These are phyloP conservation scores for Trichosporon asahii DNA, from an alignment of 1,284 basidiomycete genomes.

Conservation along the genomic window DNA sequence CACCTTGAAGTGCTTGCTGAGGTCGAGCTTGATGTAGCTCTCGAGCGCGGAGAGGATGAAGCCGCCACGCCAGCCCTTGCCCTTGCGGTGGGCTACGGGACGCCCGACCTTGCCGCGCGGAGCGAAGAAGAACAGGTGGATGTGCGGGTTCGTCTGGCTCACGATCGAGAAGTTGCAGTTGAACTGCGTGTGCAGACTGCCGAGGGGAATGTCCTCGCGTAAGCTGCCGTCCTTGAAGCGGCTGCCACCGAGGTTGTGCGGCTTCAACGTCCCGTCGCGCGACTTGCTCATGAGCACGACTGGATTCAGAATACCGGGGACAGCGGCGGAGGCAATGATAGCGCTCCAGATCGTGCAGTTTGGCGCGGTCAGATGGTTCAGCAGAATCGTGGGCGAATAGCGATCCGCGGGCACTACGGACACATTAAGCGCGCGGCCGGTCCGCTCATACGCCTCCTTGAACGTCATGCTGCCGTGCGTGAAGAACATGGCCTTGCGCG, in stretches of 20 bases:
- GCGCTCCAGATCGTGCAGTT: slow-evolving; percentile 66
- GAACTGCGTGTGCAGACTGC: slow-evolving; percentile 87
- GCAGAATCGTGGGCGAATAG: slow-evolving; percentile 93
- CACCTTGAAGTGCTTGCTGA: slow-evolving; percentile 92
- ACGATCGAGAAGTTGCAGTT: slow-evolving; percentile 95
- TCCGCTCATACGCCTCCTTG: slow-evolving; percentile 87
- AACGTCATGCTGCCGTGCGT: slow-evolving; percentile 94
- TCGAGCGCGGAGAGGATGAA: slow-evolving; percentile 88
- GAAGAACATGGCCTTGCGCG: slow-evolving; percentile 81
- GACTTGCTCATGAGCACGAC: slow-evolving; percentile 90
- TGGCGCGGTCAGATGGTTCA: slow-evolving; percentile 94
- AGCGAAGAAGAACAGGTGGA: slow-evolving; percentile 97
- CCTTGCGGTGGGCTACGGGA: slow-evolving; percentile 35
- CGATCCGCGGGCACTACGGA: slow-evolving; percentile 91
- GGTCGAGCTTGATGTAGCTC: slow-evolving; percentile 88
- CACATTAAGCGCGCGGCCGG: slow-evolving; percentile 85
- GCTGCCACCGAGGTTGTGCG: slow-evolving; percentile 87
- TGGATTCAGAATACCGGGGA: slow-evolving; percentile 52
- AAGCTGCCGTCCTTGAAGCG: slow-evolving; percentile 88
- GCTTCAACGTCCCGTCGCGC: slow-evolving; percentile 73
- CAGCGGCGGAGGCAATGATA: slow-evolving; percentile 51
- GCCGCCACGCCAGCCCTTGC: slow-evolving; percentile 79
- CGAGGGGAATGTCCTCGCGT: slow-evolving; percentile 88
- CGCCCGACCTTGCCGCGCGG: slow-evolving; percentile 83
- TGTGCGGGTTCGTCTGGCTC: slow-evolving; percentile 90